phyloP scores from a whole-genome alignment of 177 flowering plant genomes.

The Vitis hybrid region DNA sequence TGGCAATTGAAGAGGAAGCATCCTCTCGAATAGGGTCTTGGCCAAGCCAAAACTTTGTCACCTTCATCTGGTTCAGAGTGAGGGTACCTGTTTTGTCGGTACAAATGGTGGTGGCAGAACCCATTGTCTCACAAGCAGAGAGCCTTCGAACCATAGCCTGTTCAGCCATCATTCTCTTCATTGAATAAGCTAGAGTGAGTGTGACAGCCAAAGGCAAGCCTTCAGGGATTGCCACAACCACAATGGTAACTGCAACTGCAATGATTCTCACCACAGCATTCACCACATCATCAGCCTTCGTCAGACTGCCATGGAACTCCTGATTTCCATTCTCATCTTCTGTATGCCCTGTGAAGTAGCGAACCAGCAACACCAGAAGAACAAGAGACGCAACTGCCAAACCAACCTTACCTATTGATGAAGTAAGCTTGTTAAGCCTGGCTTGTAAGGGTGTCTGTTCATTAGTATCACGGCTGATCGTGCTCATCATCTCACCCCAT shows the following conservation, averaged over 20 bases:
- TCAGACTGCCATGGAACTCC: constrained; percentile 25
- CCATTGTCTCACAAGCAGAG: constrained; percentile 50
- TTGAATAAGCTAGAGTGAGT: constrained; percentile 43
- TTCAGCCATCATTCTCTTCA: constrained; percentile 50
- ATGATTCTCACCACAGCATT: constrained; percentile 33
- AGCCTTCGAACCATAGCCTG: constrained; percentile 45
- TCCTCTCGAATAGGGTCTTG: constrained; percentile 8
- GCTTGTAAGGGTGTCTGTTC: no score
- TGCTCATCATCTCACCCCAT: no score
- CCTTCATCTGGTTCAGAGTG: constrained; percentile 46
- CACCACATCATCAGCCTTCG: constrained; percentile 24
- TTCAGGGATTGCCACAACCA: constrained; percentile 45
- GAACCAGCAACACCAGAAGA: no score
- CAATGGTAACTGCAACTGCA: constrained; percentile 35
- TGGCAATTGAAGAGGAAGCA: constrained; percentile 10
- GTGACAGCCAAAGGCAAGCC: constrained; percentile 47
- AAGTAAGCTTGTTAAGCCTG: no score
- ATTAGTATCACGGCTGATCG: no score
- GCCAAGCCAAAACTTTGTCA: constrained; percentile 47
- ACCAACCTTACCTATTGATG: no score
- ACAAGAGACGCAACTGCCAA: no score
- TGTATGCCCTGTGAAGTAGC: constrained; percentile 37
- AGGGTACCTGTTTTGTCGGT: constrained; percentile 52
- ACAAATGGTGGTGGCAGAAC: constrained; percentile 41
- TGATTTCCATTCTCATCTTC: constrained; percentile 32